These are phyloP conservation scores for Dictyophora rubrovolvata DNA, from an alignment of 768 basidiomycete species.

Conservation along the genomic window DNA sequence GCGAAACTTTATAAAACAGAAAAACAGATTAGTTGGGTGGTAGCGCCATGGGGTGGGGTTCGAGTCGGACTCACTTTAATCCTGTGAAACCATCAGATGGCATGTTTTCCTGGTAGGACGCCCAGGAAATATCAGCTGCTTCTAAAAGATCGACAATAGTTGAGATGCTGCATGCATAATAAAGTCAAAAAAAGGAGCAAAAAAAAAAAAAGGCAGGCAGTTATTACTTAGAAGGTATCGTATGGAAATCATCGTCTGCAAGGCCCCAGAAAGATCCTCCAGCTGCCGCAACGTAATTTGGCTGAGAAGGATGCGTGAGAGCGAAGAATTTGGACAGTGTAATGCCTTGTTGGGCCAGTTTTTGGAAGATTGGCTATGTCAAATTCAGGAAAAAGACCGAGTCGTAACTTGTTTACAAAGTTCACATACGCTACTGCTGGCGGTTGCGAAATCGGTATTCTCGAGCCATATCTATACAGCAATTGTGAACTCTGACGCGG, in stretches of 20 bases:
- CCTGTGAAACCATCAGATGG: constrained; percentile 36
- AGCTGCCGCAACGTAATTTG: constrained; percentile 40
- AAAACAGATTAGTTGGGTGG: not conserved
- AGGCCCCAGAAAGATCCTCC: constrained; percentile 48
- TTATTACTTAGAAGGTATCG: constrained; percentile 16
- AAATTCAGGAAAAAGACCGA: not conserved
- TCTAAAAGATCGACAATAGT: constrained; percentile 54
- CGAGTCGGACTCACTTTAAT: constrained; percentile 21
- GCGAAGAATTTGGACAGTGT: constrained; percentile 33
- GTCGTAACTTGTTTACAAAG: not conserved
- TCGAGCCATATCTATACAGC: constrained; percentile 44
- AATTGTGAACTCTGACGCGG: not conserved
- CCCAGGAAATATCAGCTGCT: constrained; percentile 46
- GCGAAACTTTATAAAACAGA: constrained; percentile 22
- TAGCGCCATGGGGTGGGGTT: constrained; percentile 12
- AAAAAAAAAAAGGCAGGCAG: not conserved
- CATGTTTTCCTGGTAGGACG: constrained; percentile 50
- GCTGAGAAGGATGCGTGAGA: constrained; percentile 50
- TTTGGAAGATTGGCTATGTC: constrained; percentile 19
- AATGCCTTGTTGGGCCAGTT: constrained; percentile 41
- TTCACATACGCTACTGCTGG: constrained; percentile 6
- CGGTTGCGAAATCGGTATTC: constrained; percentile 43
- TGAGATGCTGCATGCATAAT: constrained; percentile 38
- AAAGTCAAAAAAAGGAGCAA: constrained; percentile 13
- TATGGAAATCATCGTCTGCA: constrained; percentile 29